These are phyloP conservation scores for Lodderomyces margitis DNA, from an alignment of 1,139 yeast species.

Conservation along the genomic window DNA sequence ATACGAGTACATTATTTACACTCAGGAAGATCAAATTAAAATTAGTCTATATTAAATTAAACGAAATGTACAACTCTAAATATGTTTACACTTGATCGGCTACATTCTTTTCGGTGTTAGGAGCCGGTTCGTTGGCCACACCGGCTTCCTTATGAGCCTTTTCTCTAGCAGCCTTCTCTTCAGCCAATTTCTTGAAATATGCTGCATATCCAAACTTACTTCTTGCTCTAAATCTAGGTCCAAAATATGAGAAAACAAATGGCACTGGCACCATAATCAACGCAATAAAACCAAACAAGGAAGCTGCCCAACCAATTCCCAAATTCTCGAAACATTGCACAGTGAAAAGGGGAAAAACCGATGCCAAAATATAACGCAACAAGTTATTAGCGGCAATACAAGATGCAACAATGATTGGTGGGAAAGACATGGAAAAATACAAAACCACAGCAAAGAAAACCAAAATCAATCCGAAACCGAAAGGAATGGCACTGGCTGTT, in stretches of 20 bases:
- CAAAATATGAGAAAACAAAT: constrained; percentile 53
- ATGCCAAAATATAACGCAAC: constrained; percentile 65
- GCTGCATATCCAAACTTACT: constrained; percentile 64
- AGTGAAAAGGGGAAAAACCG: constrained; percentile 49
- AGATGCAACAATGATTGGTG: constrained; percentile 71
- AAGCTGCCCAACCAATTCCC: constrained; percentile 39
- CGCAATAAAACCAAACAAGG: constrained; percentile 36
- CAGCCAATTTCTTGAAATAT: constrained; percentile 29
- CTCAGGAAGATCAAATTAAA: neutral
- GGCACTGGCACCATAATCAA: constrained; percentile 37
- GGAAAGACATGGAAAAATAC: constrained; percentile 72
- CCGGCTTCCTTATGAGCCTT: constrained; percentile 10
- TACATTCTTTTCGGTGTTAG: constrained; percentile 8
- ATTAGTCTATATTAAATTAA: neutral
- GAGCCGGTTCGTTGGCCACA: neutral
- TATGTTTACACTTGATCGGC: constrained; percentile 11
- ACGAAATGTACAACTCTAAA: neutral
- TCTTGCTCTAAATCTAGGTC: constrained; percentile 50
- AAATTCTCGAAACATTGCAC: constrained; percentile 42
- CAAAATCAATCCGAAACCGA: constrained; percentile 71
- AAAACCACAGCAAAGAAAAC: constrained; percentile 71
- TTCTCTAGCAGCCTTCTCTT: constrained; percentile 20
- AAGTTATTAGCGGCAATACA: constrained; percentile 80
- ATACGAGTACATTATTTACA: no score
- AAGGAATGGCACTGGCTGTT: constrained; percentile 69